These are phyloP conservation scores for Pugionium cornutum DNA, from an alignment of 345 rosid genomes.

Conservation along the genomic window DNA sequence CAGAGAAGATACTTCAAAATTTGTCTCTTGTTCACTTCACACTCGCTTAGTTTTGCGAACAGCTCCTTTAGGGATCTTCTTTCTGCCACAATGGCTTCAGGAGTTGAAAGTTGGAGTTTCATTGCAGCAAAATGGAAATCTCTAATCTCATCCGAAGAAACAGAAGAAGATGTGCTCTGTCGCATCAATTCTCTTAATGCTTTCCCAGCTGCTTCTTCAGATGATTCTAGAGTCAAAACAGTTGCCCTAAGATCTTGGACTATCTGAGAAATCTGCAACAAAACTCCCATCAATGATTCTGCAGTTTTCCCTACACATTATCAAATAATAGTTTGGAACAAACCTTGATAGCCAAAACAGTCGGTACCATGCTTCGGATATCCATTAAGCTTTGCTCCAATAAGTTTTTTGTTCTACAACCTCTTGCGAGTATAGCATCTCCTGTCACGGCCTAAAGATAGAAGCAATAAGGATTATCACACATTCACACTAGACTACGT, in stretches of 20 bases:
- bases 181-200: constrained; percentile 56
- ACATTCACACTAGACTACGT: no score
- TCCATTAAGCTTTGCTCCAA: constrained; percentile 59
- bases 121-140: constrained; percentile 56
- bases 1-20: constrained; percentile 52
- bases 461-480: constrained; percentile 5
- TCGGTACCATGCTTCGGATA: constrained; percentile 69
- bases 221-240: constrained; percentile 53
- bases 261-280: constrained; percentile 63
- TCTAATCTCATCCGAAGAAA: constrained; percentile 48
- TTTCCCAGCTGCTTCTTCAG: constrained; percentile 78
- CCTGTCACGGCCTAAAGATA: constrained; percentile 71
- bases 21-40: constrained; percentile 44
- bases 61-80: constrained; percentile 59
- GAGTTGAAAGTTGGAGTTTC: constrained; percentile 56
- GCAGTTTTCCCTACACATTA: not conserved
- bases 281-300: constrained; percentile 28
- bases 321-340: constrained; percentile 30
- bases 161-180: constrained; percentile 44
- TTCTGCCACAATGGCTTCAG: constrained; percentile 58
- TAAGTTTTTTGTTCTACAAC: constrained; percentile 46
- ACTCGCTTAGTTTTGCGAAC: constrained; percentile 43
- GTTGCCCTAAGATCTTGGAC: constrained; percentile 60
- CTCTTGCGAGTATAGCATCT: constrained; percentile 52
- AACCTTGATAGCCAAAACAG: constrained; percentile 67